Evolutionary conservation across 495 filamentous ascomycete species (phyloP).

Genomic region (Tirmania nivea): DNA sequence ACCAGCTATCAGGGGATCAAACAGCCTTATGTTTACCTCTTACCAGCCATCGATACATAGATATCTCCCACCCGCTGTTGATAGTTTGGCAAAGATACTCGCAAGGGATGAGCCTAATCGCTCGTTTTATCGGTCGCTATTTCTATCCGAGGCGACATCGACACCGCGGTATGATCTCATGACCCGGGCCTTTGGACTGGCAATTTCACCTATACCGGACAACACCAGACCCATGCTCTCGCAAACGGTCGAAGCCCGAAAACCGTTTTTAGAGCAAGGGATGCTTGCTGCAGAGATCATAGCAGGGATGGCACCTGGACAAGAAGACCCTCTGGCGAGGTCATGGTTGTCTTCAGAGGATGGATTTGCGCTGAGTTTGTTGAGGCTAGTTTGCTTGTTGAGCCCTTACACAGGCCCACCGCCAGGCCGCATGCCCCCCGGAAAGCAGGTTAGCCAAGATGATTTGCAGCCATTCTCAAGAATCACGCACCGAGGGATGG

Average conservation of each 20-base stretch:
- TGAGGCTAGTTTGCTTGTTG: constrained; percentile 46
- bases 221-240: constrained; percentile 27
- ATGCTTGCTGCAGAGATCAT: constrained; percentile 81
- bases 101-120: constrained; percentile 87
- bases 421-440: constrained; percentile 5
- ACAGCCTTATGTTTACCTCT: constrained; percentile 48
- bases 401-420: constrained; percentile 33
- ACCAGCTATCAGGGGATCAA: constrained; percentile 29
- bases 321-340: constrained; percentile 48
- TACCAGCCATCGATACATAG: constrained; percentile 65
- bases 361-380: constrained; percentile 61
- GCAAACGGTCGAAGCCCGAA: constrained; percentile 53
- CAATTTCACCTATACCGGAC: constrained; percentile 65
- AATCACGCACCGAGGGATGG: constrained; percentile 48
- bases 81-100: constrained; percentile 75
- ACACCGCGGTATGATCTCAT: constrained; percentile 55
- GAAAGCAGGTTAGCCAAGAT: constrained; percentile 16
- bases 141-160: constrained; percentile 39
- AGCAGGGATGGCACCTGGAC: constrained; percentile 46
- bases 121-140: constrained; percentile 57
- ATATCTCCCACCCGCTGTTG: constrained; percentile 73
- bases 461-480: constrained; percentile 24
- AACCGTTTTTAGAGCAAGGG: constrained; percentile 73
- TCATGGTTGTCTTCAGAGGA: constrained; percentile 69
- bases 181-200: constrained; percentile 70